These are phyloP conservation scores for Senecio squalidus DNA, from an alignment of 140 eudicot species.

Conservation along the genomic window DNA sequence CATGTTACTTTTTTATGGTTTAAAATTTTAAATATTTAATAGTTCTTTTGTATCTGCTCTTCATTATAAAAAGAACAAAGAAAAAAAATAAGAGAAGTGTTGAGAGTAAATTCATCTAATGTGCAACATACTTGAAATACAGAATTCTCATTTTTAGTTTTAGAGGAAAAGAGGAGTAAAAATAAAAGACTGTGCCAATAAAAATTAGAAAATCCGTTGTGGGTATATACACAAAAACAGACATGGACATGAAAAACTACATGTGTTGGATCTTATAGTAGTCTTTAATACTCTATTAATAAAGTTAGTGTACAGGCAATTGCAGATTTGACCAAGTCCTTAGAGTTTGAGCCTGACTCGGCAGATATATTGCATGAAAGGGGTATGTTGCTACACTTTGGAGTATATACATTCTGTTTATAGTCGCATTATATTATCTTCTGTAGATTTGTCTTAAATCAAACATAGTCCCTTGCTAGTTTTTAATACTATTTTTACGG, in stretches of 20 bases:
- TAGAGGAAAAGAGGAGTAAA: background rate
- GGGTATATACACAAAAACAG: background rate
- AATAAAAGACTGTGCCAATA: background rate
- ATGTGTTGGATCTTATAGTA: background rate
- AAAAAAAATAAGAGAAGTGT: background rate
- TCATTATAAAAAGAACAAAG: background rate
- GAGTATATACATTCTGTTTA: background rate
- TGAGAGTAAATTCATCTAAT: background rate
- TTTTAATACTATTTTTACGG: constrained; percentile 1
- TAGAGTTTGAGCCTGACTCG: constrained; percentile 88
- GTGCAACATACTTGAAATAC: background rate
- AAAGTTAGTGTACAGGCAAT: constrained; percentile 62
- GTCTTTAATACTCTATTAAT: constrained; percentile 12
- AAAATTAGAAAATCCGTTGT: background rate
- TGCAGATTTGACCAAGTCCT: constrained; percentile 88
- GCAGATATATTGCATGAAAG: constrained; percentile 97
- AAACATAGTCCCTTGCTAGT: constrained; percentile 1
- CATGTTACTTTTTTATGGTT: background rate
- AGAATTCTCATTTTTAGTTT: background rate
- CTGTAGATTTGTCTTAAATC: background rate
- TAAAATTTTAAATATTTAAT: too few relatives aligned
- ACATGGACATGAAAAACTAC: background rate
- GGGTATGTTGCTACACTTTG: constrained; percentile 40
- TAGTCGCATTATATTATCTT: background rate
- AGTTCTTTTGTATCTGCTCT: background rate